Conservation (phyloP, 2,329 filamentous ascomycete species). For the Botryotinia narcissicola region DNA sequence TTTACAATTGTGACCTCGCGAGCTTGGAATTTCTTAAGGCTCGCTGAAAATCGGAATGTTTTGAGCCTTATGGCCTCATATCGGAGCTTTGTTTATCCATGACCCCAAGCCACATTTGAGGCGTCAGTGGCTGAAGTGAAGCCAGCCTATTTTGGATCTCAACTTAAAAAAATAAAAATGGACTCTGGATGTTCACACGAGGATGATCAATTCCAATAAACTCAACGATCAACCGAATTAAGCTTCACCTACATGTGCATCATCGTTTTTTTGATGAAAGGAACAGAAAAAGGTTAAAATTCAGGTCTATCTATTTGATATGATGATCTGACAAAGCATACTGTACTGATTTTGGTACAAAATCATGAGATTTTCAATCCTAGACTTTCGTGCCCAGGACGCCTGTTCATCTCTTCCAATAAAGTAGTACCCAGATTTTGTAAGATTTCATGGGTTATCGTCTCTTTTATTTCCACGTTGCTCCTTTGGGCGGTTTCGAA, state of each 20-base stretch:
- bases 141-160: background rate
- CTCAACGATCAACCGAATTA: background rate
- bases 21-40: conserved; percentile 26
- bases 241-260: background rate
- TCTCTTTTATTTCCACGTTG: conserved; percentile 8
- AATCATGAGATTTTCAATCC: background rate
- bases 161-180: background rate
- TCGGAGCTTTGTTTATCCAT: background rate
- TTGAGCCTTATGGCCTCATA: conserved; percentile 3
- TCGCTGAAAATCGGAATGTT: conserved; percentile 3
- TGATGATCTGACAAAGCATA: conserved; percentile 3
- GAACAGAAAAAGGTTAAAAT: background rate
- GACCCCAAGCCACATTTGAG: background rate
- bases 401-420: background rate
- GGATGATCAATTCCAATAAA: conserved; percentile 5
- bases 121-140: background rate
- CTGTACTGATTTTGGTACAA: background rate
- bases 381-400: background rate
- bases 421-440: background rate
- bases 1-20: conserved; percentile 12
- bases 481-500: conserved; percentile 16
- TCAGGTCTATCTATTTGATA: background rate
- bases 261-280: background rate
- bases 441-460: background rate
- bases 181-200: background rate